These are phyloP conservation scores for Cucumis melo DNA, from an alignment of 306 rosid species.

Conservation along the genomic window DNA sequence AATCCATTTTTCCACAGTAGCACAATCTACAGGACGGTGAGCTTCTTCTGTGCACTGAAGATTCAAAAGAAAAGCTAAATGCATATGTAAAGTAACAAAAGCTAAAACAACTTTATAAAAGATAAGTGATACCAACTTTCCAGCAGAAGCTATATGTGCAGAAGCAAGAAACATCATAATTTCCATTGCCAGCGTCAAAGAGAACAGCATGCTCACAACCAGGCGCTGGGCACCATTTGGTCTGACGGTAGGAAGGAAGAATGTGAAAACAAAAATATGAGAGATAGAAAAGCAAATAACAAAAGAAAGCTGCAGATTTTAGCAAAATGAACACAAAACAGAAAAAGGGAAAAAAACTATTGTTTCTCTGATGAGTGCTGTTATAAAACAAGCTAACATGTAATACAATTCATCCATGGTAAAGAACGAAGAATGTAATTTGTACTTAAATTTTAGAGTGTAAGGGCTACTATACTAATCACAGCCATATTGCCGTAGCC, in stretches of 20 bases:
- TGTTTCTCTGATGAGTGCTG: not conserved
- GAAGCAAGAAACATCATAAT: slow-evolving; percentile 52
- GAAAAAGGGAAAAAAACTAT: not conserved
- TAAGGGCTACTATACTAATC: not conserved
- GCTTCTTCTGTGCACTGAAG: slow-evolving; percentile 59
- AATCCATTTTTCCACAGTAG: slow-evolving; percentile 56
- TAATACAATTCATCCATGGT: not conserved
- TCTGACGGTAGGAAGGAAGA: slow-evolving; percentile 19
- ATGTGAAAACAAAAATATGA: not conserved
- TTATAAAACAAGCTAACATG: not conserved
- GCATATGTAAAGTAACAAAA: not conserved
- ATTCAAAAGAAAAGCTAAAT: not conserved
- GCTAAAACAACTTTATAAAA: not conserved
- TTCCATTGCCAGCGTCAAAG: slow-evolving; percentile 42
- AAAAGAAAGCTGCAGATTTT: not conserved
- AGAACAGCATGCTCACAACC: slow-evolving; percentile 60
- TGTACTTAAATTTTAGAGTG: not conserved
- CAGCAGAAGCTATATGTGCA: slow-evolving; percentile 68
- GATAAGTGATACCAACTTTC: slow-evolving; percentile 21
- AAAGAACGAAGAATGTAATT: not conserved
- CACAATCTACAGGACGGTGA: slow-evolving; percentile 83
- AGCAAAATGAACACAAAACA: not conserved
- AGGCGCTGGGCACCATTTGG: slow-evolving; percentile 91
- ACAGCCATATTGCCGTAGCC: not conserved
- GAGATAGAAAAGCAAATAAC: not conserved